These are phyloP conservation scores for Gnaphalium uliginosum DNA, from an alignment of 129 eudicot species.

Conservation along the genomic window DNA sequence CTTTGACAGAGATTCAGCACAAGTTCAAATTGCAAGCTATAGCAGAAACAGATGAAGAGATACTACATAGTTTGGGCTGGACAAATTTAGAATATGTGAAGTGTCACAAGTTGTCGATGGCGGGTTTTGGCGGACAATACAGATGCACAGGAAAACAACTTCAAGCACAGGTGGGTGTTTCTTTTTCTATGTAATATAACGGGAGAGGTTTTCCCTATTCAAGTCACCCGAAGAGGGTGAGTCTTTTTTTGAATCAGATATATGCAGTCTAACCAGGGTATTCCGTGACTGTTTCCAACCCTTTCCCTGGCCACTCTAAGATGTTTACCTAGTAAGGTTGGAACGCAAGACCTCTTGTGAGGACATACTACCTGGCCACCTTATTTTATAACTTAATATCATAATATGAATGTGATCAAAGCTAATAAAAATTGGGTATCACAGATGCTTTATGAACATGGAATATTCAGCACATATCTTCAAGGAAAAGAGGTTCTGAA, in stretches of 20 bases:
- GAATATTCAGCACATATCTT: slow-evolving; percentile 17
- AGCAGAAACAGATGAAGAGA: slow-evolving; percentile 6
- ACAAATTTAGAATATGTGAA: background rate
- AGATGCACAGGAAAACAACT: background rate
- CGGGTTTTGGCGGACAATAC: background rate
- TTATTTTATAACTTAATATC: no score
- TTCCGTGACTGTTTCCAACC: no score
- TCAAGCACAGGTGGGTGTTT: background rate
- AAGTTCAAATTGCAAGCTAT: background rate
- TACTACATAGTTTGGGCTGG: slow-evolving; percentile 15
- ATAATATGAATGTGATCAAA: background rate
- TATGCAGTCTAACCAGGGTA: no score
- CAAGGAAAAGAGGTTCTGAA: slow-evolving; percentile 10
- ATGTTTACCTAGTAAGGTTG: no score
- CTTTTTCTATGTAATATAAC: no score
- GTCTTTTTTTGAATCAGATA: no score
- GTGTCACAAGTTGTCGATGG: background rate
- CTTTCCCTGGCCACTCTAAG: no score
- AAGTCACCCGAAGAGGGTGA: no score
- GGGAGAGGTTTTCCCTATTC: no score
- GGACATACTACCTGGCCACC: no score
- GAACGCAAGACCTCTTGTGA: no score
- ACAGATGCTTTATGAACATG: background rate
- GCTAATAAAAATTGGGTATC: background rate
- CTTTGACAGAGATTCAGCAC: slow-evolving; percentile 3